These are phyloP conservation scores for Isabelozyma rhagii DNA, from an alignment of 805 yeast species.

Conservation along the genomic window DNA sequence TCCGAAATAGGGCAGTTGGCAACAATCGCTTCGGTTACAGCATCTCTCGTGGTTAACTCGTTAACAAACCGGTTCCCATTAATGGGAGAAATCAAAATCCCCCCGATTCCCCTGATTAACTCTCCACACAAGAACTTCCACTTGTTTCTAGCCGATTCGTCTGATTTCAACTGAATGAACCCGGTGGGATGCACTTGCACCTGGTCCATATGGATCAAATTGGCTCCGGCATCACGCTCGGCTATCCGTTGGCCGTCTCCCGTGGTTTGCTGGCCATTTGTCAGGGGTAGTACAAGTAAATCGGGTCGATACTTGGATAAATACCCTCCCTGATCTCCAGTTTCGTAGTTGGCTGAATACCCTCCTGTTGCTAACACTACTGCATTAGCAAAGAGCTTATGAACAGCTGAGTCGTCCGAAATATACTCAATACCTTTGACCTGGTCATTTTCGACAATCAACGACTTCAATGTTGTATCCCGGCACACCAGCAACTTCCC, in stretches of 20 bases:
- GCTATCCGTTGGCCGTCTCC: slow-evolving; percentile 60
- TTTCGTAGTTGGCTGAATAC: slow-evolving; percentile 40
- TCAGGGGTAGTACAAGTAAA: slow-evolving; percentile 45
- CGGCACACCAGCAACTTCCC: slow-evolving; percentile 15
- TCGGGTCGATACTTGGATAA: slow-evolving; percentile 47
- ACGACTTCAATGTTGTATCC: slow-evolving; percentile 10
- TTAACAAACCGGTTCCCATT: slow-evolving; percentile 51
- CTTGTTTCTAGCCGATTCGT: slow-evolving; percentile 32
- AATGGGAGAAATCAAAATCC: slow-evolving; percentile 43
- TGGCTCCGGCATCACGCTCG: slow-evolving; percentile 42
- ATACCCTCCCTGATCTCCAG: slow-evolving; percentile 17
- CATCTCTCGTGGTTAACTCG: slow-evolving; percentile 53
- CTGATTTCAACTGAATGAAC: slow-evolving; percentile 32
- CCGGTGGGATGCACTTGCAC: slow-evolving; percentile 66
- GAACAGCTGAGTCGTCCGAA: slow-evolving; percentile 14
- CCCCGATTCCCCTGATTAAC: slow-evolving; percentile 58
- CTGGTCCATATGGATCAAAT: slow-evolving; percentile 54
- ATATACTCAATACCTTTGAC: slow-evolving; percentile 44
- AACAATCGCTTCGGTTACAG: slow-evolving; percentile 44
- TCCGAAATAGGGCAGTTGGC: slow-evolving; percentile 16
- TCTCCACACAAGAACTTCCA: slow-evolving; percentile 62
- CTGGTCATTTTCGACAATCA: slow-evolving; percentile 22
- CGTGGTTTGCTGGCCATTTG: slow-evolving; percentile 53
- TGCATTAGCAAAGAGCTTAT: slow-evolving; percentile 10
- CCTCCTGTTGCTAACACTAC: slow-evolving; percentile 62